A percentile compares a stretch with the other conserved stretches of the same genome.
Evolutionary conservation across 768 basidiomycete species (phyloP).

Genomic region (Pleurotus djamor): DNA sequence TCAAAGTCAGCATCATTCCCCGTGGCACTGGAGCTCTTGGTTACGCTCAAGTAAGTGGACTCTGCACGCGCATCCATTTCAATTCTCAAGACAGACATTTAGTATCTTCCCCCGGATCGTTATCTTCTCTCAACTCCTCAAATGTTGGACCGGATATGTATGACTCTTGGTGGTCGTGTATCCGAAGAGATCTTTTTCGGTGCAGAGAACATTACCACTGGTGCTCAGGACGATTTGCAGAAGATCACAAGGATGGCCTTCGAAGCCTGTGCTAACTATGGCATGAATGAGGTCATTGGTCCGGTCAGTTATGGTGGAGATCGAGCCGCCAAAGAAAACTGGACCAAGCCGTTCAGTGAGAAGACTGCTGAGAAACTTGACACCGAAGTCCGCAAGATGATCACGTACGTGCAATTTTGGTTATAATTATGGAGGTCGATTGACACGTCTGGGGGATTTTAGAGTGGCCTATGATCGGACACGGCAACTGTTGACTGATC

Average conservation of each 20-base stretch:
- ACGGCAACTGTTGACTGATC: constrained; percentile 72
- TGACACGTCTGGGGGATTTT: background rate
- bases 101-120: constrained; percentile 95
- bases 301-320: constrained; percentile 96
- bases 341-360: constrained; percentile 98
- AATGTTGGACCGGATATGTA: constrained; percentile 93
- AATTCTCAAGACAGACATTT: constrained; percentile 11
- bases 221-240: constrained; percentile 96
- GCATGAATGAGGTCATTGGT: constrained; percentile 94
- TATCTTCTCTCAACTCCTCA: constrained; percentile 96
- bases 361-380: constrained; percentile 96
- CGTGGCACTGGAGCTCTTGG: constrained; percentile 94
- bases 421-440: constrained; percentile 3
- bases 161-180: constrained; percentile 97
- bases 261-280: constrained; percentile 93
- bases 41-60: constrained; percentile 78
- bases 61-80: constrained; percentile 1
- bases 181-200: constrained; percentile 99
- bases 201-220: constrained; percentile 88
- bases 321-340: constrained; percentile 78
- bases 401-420: constrained; percentile 45
- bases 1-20: constrained; percentile 99
- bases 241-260: constrained; percentile 99
- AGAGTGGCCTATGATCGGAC: constrained; percentile 84
- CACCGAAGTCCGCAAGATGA: constrained; percentile 92